Conservation (phyloP, 1,284 basidiomycete genomes). For the Flammula alnicola region DNA sequence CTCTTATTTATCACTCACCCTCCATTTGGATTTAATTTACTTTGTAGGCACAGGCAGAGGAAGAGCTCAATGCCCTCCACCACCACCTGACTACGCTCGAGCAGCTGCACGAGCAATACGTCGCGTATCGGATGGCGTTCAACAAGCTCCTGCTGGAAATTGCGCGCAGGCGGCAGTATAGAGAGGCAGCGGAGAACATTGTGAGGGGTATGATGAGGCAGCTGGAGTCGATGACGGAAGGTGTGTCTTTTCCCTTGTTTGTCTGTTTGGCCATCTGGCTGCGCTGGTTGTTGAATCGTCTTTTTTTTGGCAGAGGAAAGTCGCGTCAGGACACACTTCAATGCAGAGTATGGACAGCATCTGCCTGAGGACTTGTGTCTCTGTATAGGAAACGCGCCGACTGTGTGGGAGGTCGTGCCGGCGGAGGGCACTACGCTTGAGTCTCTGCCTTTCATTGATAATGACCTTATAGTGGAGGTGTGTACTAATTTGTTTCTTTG, state of each 20-base stretch:
- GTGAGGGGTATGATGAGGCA: constrained; percentile 67
- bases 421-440: constrained; percentile 57
- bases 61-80: constrained; percentile 58
- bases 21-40: not conserved
- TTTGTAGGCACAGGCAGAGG: constrained; percentile 53
- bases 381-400: constrained; percentile 72
- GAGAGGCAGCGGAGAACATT: constrained; percentile 65
- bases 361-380: constrained; percentile 79
- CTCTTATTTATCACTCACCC: not conserved
- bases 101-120: constrained; percentile 65
- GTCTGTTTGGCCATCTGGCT: not conserved
- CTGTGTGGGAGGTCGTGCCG: constrained; percentile 67
- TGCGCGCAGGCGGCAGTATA: constrained; percentile 66
- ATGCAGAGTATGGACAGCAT: constrained; percentile 67
- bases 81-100: constrained; percentile 63
- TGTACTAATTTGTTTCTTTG: constrained; percentile 9
- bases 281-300: no score
- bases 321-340: constrained; percentile 66
- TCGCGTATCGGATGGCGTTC: constrained; percentile 72
- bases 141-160: constrained; percentile 74
- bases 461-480: constrained; percentile 62
- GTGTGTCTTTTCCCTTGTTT: constrained; percentile 38
- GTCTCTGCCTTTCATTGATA: constrained; percentile 59
- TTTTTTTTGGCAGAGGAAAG: constrained; percentile 69
- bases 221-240: constrained; percentile 64